These are phyloP conservation scores for Euphorbia pulcherrima DNA, from an alignment of 345 rosid genomes.

Conservation along the genomic window DNA sequence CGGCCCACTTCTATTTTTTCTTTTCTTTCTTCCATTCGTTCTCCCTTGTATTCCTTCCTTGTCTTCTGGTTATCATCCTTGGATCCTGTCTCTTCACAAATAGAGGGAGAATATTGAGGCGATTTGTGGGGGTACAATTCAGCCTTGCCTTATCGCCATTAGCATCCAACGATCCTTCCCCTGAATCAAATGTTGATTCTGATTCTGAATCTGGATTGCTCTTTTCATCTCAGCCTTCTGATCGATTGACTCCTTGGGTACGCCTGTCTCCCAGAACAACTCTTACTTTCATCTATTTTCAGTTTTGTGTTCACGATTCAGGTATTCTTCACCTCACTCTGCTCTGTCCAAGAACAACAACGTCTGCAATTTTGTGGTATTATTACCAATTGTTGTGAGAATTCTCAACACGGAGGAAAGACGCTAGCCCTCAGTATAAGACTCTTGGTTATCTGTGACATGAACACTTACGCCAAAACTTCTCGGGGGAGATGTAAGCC, in stretches of 20 bases:
- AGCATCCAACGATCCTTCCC: not conserved
- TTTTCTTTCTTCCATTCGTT: not conserved
- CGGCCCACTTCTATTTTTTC: not conserved
- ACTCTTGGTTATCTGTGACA: not conserved
- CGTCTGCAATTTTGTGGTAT: not conserved
- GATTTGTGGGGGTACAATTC: conserved; percentile 1
- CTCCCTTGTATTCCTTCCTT: not conserved
- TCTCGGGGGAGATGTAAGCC: conserved; percentile 35
- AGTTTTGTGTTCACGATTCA: not conserved
- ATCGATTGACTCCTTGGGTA: conserved; percentile 9
- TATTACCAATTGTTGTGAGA: not conserved
- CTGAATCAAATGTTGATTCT: not conserved
- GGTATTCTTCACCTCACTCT: not conserved
- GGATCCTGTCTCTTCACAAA: not conserved
- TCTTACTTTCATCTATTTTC: not conserved
- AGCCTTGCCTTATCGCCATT: not conserved
- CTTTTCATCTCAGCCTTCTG: not conserved
- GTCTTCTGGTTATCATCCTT: too few relatives aligned
- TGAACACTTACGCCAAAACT: not conserved
- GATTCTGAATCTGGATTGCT: not conserved
- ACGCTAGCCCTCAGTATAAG: not conserved
- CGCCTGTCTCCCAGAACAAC: conserved; percentile 1
- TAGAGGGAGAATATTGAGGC: not conserved
- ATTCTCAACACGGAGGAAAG: not conserved
- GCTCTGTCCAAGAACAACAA: not conserved